A percentile compares a stretch with the other conserved stretches of the same genome.
phyloP scores from a whole-genome alignment of 2,329 filamentous ascomycete species.

The Cytospora chrysosperma region DNA sequence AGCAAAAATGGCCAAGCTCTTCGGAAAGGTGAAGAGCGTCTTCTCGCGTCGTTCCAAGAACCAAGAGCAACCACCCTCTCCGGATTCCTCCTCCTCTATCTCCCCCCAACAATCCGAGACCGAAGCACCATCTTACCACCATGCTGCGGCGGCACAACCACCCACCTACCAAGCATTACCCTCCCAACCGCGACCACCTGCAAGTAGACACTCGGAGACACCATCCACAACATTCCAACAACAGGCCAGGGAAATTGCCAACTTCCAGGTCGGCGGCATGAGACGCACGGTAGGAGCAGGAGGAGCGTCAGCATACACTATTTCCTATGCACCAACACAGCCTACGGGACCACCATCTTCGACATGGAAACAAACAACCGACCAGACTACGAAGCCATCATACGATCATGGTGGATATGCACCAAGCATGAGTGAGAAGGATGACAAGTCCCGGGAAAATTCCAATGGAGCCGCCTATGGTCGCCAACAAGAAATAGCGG shows the following conservation, averaged over 20 bases:
- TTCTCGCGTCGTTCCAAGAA: constrained; percentile 16
- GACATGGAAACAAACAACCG: not conserved
- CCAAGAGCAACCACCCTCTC: not conserved
- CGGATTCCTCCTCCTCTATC: not conserved
- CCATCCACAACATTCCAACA: constrained; percentile 12
- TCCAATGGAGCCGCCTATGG: constrained; percentile 22
- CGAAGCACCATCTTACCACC: constrained; percentile 9
- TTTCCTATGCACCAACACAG: constrained; percentile 7
- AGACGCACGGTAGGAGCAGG: constrained; percentile 10
- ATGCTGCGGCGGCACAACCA: constrained; percentile 14
- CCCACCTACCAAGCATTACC: not conserved
- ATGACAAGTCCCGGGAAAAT: constrained; percentile 2
- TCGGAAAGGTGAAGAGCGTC: constrained; percentile 12
- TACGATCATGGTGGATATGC: not conserved
- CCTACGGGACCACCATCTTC: constrained; percentile 7
- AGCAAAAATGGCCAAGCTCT: constrained; percentile 7
- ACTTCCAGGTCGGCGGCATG: constrained; percentile 21
- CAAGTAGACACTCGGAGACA: not conserved
- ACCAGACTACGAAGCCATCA: constrained; percentile 6
- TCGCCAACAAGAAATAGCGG: constrained; percentile 13
- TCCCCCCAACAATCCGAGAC: not conserved
- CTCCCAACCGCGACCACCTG: not conserved
- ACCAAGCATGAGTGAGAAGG: constrained; percentile 1
- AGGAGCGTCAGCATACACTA: constrained; percentile 4
- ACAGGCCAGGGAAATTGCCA: constrained; percentile 19